These are phyloP conservation scores for Mortierella sp. DNA, from an alignment of 371 early-diverging fungal genomes.

Conservation along the genomic window DNA sequence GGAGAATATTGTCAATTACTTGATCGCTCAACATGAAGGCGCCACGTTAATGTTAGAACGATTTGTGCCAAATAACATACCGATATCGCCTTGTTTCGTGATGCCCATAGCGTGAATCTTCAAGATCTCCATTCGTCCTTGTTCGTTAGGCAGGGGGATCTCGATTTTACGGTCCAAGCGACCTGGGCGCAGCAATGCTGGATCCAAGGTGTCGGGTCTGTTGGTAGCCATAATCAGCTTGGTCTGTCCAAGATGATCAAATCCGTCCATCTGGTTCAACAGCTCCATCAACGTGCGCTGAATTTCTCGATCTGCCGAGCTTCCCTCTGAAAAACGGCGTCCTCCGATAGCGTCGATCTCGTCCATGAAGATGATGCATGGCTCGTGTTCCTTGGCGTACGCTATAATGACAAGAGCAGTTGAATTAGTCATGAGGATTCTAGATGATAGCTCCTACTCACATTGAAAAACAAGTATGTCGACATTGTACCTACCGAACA, in stretches of 20 bases:
- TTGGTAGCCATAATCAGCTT: constrained; percentile 99
- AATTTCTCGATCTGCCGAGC: constrained; percentile 99
- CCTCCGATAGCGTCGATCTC: constrained; percentile 99
- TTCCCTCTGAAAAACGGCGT: constrained; percentile 98
- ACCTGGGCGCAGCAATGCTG: constrained; percentile 98
- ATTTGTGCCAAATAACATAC: constrained; percentile 63
- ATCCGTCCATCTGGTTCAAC: constrained; percentile 99
- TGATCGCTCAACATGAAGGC: no score
- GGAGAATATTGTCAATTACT: no score
- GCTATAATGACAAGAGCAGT: constrained; percentile 95
- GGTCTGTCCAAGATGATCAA: constrained; percentile 98
- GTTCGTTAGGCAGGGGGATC: constrained; percentile 93
- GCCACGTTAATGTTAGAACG: no score
- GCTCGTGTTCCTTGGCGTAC: constrained; percentile 98
- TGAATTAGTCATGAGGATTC: no score
- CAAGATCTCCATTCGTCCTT: constrained; percentile 96
- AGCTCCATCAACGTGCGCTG: constrained; percentile 99
- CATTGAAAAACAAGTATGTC: constrained; percentile 65
- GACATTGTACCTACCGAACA: constrained; percentile 93
- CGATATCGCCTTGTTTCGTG: constrained; percentile 96
- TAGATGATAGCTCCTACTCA: no score
- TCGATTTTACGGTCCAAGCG: constrained; percentile 99
- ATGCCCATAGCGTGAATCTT: constrained; percentile 93
- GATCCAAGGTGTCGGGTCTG: constrained; percentile 99
- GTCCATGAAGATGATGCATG: constrained; percentile 99